Conservation (phyloP, 495 filamentous ascomycete genomes). For the Penicillium atrosanguineum region DNA sequence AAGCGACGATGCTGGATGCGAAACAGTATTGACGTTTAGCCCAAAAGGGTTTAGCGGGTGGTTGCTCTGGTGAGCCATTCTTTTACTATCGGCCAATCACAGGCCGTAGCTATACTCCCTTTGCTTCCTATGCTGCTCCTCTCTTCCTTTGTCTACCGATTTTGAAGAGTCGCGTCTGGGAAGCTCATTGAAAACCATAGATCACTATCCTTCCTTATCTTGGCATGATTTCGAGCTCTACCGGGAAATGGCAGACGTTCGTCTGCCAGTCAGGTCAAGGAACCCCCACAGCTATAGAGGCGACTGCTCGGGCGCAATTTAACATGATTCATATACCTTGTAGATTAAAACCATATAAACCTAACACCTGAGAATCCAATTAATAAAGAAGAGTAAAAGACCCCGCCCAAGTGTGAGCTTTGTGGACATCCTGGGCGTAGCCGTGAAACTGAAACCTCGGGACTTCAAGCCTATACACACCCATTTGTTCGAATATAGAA, state of each 20-base stretch:
- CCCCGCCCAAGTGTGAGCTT: too few species aligned
- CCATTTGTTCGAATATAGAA: too few species aligned
- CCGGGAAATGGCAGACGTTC: not conserved
- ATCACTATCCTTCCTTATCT: not conserved
- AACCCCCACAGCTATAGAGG: too few species aligned
- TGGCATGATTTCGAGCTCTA: not conserved
- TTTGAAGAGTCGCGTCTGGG: not conserved
- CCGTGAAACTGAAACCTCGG: too few species aligned
- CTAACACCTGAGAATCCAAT: too few species aligned
- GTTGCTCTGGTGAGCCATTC: slow-evolving; percentile 23
- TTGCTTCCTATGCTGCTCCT: not conserved
- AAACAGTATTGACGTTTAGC: slow-evolving; percentile 29
- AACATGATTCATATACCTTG: too few species aligned
- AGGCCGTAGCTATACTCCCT: not conserved
- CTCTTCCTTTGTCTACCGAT: not conserved
- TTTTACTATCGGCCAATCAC: slow-evolving; percentile 14
- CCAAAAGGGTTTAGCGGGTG: slow-evolving; percentile 22
- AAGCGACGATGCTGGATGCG: not conserved
- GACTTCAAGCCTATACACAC: too few species aligned
- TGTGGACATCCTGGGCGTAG: too few species aligned
- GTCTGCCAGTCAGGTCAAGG: too few species aligned
- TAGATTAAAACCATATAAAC: too few species aligned
- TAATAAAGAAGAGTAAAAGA: too few species aligned
- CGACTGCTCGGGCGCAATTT: too few species aligned
- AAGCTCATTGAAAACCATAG: not conserved